Evolutionary conservation across 192 early-diverging fungal species (phyloP).

Genomic region (Backusella westeae): DNA sequence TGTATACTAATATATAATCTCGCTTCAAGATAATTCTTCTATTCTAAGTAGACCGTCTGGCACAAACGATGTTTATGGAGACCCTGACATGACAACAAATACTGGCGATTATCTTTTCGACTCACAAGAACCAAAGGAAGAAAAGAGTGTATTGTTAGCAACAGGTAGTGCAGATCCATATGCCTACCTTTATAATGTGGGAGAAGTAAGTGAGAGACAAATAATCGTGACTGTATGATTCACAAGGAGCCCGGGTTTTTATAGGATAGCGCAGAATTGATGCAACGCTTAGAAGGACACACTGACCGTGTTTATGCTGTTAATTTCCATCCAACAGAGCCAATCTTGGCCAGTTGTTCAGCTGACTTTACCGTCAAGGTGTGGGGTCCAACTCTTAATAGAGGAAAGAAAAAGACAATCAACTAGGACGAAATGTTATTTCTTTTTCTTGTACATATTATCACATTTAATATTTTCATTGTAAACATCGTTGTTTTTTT

Average conservation of each 20-base stretch:
- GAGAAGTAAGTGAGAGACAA: constrained; percentile 35
- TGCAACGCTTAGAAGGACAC: constrained; percentile 88
- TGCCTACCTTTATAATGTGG: constrained; percentile 73
- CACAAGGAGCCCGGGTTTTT: background rate
- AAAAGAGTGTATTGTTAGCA: constrained; percentile 65
- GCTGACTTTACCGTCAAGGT: constrained; percentile 81
- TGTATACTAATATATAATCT: background rate
- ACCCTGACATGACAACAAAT: constrained; percentile 11
- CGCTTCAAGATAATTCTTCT: constrained; percentile 31
- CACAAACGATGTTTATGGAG: constrained; percentile 18
- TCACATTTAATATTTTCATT: background rate
- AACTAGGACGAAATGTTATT: constrained; percentile 14
- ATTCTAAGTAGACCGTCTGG: constrained; percentile 26
- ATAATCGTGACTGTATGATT: background rate
- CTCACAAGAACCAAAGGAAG: constrained; percentile 42
- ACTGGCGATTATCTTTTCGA: constrained; percentile 33
- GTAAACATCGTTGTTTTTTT: background rate
- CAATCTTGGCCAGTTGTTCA: constrained; percentile 79
- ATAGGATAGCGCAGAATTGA: constrained; percentile 51
- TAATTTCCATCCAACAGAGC: constrained; percentile 86
- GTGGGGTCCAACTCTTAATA: constrained; percentile 54
- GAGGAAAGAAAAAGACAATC: constrained; percentile 35
- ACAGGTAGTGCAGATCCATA: constrained; percentile 84
- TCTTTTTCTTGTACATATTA: constrained; percentile 10
- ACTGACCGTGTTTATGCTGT: constrained; percentile 92